A percentile compares a stretch with the other conserved stretches of the same genome.
phyloP scores from a whole-genome alignment of 2,329 filamentous ascomycete genomes.

The Epichloe sp. region DNA sequence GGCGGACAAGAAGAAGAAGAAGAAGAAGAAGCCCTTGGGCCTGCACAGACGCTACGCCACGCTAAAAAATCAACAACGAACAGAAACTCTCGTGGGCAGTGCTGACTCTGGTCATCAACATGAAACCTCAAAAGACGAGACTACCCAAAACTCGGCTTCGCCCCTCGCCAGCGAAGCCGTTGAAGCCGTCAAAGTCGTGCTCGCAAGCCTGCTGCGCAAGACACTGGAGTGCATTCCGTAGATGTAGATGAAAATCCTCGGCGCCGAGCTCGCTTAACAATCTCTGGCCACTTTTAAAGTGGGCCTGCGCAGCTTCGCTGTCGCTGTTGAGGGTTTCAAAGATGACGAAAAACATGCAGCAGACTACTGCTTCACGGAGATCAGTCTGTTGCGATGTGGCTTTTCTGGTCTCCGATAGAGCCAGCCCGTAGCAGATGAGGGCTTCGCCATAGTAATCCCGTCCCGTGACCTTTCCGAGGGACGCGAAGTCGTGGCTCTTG shows the following conservation, averaged over 20 bases:
- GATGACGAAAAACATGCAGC: slow-evolving; percentile 24
- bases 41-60: neutral
- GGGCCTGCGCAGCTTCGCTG: slow-evolving; percentile 19
- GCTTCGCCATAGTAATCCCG: slow-evolving; percentile 18
- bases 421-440: slow-evolving; percentile 20
- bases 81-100: too few relatives aligned
- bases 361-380: slow-evolving; percentile 18
- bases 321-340: slow-evolving; percentile 26
- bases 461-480: slow-evolving; percentile 4
- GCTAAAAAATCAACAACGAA: neutral
- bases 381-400: slow-evolving; percentile 8
- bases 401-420: slow-evolving; percentile 16
- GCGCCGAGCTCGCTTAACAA: slow-evolving; percentile 21
- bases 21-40: too few relatives aligned
- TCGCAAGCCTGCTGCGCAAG: slow-evolving; percentile 10
- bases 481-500: slow-evolving; percentile 8
- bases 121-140: neutral
- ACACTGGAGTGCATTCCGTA: slow-evolving; percentile 11
- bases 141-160: slow-evolving; percentile 1
- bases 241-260: slow-evolving; percentile 7
- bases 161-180: neutral
- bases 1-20: too few relatives aligned
- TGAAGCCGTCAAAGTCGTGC: neutral
- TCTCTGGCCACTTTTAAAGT: slow-evolving; percentile 23
- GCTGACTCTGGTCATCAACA: neutral